Percentiles rank a stretch among this genome's conserved stretches.
These are phyloP conservation scores for Kwoniella sp. DNA, from an alignment of 768 basidiomycete genomes.

Conservation along the genomic window DNA sequence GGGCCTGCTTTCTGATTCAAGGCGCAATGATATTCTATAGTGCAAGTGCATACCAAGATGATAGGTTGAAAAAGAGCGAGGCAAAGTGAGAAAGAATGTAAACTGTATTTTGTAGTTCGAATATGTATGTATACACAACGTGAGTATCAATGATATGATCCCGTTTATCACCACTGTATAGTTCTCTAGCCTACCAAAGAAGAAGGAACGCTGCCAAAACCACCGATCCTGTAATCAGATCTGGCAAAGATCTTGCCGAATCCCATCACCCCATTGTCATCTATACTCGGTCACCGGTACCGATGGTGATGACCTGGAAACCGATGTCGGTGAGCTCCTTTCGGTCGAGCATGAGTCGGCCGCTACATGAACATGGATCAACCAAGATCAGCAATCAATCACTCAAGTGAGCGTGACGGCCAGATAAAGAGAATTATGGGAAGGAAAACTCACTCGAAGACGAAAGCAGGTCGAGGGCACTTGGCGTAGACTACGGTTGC, in stretches of 20 bases:
- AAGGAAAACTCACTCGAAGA: conserved; percentile 67
- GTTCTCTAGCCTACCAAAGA: not conserved
- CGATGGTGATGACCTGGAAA: conserved; percentile 66
- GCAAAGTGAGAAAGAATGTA: not conserved
- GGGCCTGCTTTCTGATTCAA: no score
- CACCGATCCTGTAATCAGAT: not conserved
- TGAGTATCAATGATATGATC: not conserved
- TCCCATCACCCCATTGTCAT: no score
- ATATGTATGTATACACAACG: not conserved
- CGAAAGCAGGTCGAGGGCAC: conserved; percentile 98
- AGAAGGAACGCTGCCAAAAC: not conserved
- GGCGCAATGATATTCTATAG: conserved; percentile 3
- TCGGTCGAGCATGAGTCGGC: conserved; percentile 72
- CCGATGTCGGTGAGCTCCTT: conserved; percentile 79
- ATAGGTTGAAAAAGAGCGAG: not conserved
- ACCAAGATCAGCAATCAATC: not conserved
- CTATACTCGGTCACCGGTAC: conserved; percentile 54
- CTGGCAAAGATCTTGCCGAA: no score
- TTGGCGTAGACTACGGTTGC: conserved; percentile 63
- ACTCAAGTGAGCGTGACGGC: not conserved
- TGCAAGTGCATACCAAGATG: conserved; percentile 3
- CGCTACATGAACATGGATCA: conserved; percentile 17
- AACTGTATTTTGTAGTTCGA: not conserved
- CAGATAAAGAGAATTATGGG: not conserved
- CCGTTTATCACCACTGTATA: not conserved